Evolutionary conservation across 306 rosid genomes (phyloP), one percentile per base, ranked within the genome.

Genomic region (Glycine latifolia): DNA sequence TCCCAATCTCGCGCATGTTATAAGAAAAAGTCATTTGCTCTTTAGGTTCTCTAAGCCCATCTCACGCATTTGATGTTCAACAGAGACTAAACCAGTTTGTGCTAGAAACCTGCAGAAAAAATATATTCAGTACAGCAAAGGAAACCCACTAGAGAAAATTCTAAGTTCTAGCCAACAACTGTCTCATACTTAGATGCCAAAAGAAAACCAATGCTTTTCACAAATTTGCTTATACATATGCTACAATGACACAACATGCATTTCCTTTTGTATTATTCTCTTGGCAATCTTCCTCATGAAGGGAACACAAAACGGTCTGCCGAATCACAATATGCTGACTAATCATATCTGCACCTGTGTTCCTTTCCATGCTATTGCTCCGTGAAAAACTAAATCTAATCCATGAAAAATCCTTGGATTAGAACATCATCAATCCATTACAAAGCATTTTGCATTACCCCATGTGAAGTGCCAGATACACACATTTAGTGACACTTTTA

Each of bases 31-130:
- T 71, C 82, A 86, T 79, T 76, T 75, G 59, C 73, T 74, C 79
- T 90, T 90, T 61, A 41, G 81, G 80, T 84, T 80, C 4, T 61
- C 90, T 74, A 91, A 86, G 76, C 91, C 89, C 86, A 94, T 78
- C 87, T 90, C 97, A n/a, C 85, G 90, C 91, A 94, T 90, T 88
- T 94, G 98, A 81, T 90, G 87, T 72, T 91, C 94, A 47, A 94
- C 52, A 31, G 97, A 84, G 53, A 94, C 98, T 86, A 92, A 81
- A 78, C 98, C 97, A 49, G 95, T 92, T 88, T 91, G 59, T 2
- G 92, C 82, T 71, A 94, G 97, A 91, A 92, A 91, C 98, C 98
- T 94, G 91, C 81, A 81, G 14, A 68, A 33, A 86, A 74, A 82
- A 82, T 49, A 33, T 63, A 43, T 65, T 70, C n/a, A 72, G 44